Evolutionary conservation across 2,329 filamentous ascomycete species (phyloP).

Genomic region (Purpureocillium lavendulum): DNA sequence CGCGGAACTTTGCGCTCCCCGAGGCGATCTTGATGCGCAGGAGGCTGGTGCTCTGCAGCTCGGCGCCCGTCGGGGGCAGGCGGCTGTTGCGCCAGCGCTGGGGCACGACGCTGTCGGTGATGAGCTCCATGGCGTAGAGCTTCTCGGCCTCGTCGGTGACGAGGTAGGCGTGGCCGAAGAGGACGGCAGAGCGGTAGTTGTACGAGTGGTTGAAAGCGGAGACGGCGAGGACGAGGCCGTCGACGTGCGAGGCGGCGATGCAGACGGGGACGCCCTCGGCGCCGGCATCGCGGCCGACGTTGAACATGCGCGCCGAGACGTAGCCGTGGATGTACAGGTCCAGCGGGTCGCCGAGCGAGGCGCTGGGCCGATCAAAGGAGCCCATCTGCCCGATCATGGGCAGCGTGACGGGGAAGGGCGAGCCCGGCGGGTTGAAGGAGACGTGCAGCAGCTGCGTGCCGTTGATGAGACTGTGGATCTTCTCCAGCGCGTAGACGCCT

Average conservation of each 20-base stretch:
- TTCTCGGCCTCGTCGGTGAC: slow-evolving; percentile 64
- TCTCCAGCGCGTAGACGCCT: slow-evolving; percentile 64
- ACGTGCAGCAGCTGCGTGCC: slow-evolving; percentile 67
- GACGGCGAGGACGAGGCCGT: slow-evolving; percentile 71
- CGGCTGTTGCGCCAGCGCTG: slow-evolving; percentile 62
- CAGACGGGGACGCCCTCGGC: slow-evolving; percentile 57
- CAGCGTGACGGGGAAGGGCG: slow-evolving; percentile 67
- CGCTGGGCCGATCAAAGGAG: slow-evolving; percentile 56
- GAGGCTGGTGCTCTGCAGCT: slow-evolving; percentile 68
- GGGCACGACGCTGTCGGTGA: slow-evolving; percentile 67
- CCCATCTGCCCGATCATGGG: slow-evolving; percentile 85
- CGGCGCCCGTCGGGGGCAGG: slow-evolving; percentile 60
- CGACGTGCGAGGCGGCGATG: slow-evolving; percentile 64
- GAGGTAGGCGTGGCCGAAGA: slow-evolving; percentile 65
- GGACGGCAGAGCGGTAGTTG: slow-evolving; percentile 75
- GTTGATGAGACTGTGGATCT: slow-evolving; percentile 72
- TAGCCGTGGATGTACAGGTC: slow-evolving; percentile 82
- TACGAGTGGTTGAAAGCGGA: slow-evolving; percentile 77
- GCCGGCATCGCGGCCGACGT: slow-evolving; percentile 34
- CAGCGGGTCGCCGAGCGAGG: slow-evolving; percentile 53
- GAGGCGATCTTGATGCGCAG: slow-evolving; percentile 59
- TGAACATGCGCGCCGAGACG: slow-evolving; percentile 70
- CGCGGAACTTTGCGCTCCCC: slow-evolving; percentile 68
- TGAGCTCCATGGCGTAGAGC: slow-evolving; percentile 67
- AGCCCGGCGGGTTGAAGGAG: slow-evolving; percentile 58